Percentiles rank a stretch among this genome's conserved stretches.
These are phyloP conservation scores for Cryphonectria parasitica DNA, from an alignment of 2,329 filamentous ascomycete species.

Conservation along the genomic window DNA sequence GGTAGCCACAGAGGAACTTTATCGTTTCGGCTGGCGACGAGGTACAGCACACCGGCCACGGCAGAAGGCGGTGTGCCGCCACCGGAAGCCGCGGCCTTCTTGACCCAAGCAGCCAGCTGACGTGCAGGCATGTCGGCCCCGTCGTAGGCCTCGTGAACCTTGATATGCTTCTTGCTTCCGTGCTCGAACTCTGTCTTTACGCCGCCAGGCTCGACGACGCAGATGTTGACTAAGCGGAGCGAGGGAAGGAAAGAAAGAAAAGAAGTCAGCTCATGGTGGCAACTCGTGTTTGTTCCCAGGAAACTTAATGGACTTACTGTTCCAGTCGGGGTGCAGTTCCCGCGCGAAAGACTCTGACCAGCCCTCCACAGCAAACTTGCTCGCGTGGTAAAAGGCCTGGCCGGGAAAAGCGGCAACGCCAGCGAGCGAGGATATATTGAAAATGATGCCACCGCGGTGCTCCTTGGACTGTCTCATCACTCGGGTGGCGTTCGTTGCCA, in stretches of 20 bases:
- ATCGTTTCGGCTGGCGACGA: constrained; percentile 1
- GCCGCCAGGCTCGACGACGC: constrained; percentile 17
- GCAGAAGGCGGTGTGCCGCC: not conserved
- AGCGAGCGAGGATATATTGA: constrained; percentile 32
- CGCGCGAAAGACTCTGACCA: constrained; percentile 32
- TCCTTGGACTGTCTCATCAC: constrained; percentile 36
- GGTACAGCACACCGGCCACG: constrained; percentile 6
- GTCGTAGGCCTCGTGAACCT: constrained; percentile 11
- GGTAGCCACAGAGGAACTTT: constrained; percentile 10
- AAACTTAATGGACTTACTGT: constrained; percentile 22
- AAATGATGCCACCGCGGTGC: constrained; percentile 34
- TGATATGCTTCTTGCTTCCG: constrained; percentile 8
- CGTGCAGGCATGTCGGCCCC: constrained; percentile 11
- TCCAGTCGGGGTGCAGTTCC: constrained; percentile 33
- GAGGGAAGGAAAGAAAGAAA: not conserved
- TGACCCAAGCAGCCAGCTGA: constrained; percentile 8
- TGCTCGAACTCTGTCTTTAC: constrained; percentile 20
- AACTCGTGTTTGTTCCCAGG: not conserved
- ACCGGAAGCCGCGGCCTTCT: not conserved
- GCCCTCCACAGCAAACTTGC: constrained; percentile 35
- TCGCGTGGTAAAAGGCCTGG: constrained; percentile 34
- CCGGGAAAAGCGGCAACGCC: constrained; percentile 31
- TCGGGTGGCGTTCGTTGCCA: constrained; percentile 34
- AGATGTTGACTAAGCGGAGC: constrained; percentile 8
- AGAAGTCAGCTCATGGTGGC: not conserved